Base-by-base conservation (phyloP, 306 rosid species). In the Cicer pinnatifidum region DNA sequence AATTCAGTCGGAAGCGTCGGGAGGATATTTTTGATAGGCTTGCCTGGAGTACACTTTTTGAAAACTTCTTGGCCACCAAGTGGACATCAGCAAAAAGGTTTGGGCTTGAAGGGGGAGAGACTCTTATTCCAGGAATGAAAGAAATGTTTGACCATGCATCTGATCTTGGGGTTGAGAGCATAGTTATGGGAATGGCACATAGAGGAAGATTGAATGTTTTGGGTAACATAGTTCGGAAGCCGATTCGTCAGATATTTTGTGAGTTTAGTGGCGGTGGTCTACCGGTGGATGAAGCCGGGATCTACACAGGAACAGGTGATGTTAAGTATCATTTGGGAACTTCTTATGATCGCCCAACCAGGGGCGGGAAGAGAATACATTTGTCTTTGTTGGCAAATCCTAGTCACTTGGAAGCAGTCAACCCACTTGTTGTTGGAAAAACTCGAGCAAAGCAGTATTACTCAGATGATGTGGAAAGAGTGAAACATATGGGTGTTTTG, bases 291-390 rank as follows among this genome's bases (percentile, higher is more conserved):
- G 95, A 88, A 88, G 90, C 79, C 50, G 96, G 96, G 41, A 88
- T 89, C 19, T 94, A 91, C 84, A 91, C 92, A 28, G 98, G 98
- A 71, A 94, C 97, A n/a, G 98, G 98, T 70, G 98, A 94, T 83
- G 98, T 94, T 35, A 91, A 94, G 82, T 91, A 89, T 81, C 98
- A 94, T 82, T 78, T 94, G 82, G 97, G 97, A 63, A 94, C 97
- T 52, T 94, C 97, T 50, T 91, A 89, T 82, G 98, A 94, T 85
- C 88, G 95, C 13, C 97, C 95, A n/a, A 89, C 98, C 12, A 83
- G 96, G 71, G 96, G 96, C 38, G 98, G 97, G 61, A 94, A 87
- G 78, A 90, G 93, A 72, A 84, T 91, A 72, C 97, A 94, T 83
- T 78, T 91, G 58, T 89, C 97, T 59, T 60, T 94, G 82, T 81